Base-by-base conservation (phyloP, 1,284 basidiomycete species). In the Trametes sp. region DNA sequence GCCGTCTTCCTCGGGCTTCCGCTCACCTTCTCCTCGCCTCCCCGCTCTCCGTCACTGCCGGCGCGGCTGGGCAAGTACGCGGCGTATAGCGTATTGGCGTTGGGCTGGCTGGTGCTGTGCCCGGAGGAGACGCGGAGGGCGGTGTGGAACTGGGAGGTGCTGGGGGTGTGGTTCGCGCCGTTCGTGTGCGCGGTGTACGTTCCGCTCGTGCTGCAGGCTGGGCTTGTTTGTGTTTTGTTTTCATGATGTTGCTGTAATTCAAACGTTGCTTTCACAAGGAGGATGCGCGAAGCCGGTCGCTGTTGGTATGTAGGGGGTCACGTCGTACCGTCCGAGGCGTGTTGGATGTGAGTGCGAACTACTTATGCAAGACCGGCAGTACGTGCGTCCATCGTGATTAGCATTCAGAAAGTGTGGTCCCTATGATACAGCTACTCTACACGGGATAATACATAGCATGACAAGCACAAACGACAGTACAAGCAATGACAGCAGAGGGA, bases 151-250 rank as follows among this genome's bases (percentile, higher is more conserved):
- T 93, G 90, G 90, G 81, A 91, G 60, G 76, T 90, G 21, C 74
- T 92, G 16, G 83, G 85, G 3, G 86, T 87, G 33, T 93, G 91
- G 91, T 88, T 91, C 69, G 85, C 87, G 21, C 91, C 91, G 2
- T 87, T 93, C 66, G 77, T 90, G 38, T 92, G 88, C 69, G 76
- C 89, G 16, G 82, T 93, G 36, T 93, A 91, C 67, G 79, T 81
- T 8, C 91, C 91, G 10, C 77, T 93, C 24, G 80, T 89, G 52
- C 74, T 91, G 64, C 92, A 93, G 75, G 87, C 86, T 23, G 84
- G 81, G 45, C 75, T 91, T 57, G 83, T 87, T 44, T 82, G 82
- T 69, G 70, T 87, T 29, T 70, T 86, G 58, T 76, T 76, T 57
- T 59, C 58, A 49, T 75, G 67, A 62, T 24, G 33, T 2, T 16